These are phyloP conservation scores for Hypoxylon sp. DNA, from an alignment of 2,329 filamentous ascomycete species.

Conservation along the genomic window DNA sequence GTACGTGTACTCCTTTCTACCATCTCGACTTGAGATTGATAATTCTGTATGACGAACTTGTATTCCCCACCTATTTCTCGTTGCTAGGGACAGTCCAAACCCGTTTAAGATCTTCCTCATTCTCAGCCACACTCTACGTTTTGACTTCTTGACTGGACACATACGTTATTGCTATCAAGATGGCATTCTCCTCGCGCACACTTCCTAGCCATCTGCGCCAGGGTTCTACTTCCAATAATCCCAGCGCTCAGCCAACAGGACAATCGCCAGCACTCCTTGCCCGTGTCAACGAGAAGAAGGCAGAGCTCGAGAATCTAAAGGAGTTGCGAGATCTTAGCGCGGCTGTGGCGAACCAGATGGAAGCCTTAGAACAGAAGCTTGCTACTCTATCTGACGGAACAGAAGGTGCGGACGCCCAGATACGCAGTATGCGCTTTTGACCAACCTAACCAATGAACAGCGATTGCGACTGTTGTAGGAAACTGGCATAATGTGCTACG, in stretches of 20 bases:
- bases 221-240: constrained; percentile 64
- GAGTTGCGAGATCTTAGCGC: constrained; percentile 85
- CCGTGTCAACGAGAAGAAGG: constrained; percentile 88
- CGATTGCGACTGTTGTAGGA: constrained; percentile 84
- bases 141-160: neutral
- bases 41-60: neutral
- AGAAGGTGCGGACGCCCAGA: constrained; percentile 69
- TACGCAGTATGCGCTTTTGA: constrained; percentile 4
- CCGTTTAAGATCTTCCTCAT: constrained; percentile 12
- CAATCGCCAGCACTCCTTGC: constrained; percentile 80
- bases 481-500: constrained; percentile 92
- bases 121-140: constrained; percentile 5
- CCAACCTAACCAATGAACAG: constrained; percentile 60
- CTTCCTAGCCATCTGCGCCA: constrained; percentile 78
- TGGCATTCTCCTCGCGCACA: constrained; percentile 71
- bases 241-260: constrained; percentile 62
- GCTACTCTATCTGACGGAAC: constrained; percentile 84
- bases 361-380: constrained; percentile 83
- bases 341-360: constrained; percentile 85
- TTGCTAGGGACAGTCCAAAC: constrained; percentile 9
- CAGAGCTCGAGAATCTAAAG: constrained; percentile 83
- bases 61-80: constrained; percentile 7
- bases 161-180: constrained; percentile 50
- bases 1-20: neutral
- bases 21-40: constrained; percentile 1